phyloP scores from a whole-genome alignment of 2,329 filamentous ascomycete genomes.

The Colletotrichum salicis region DNA sequence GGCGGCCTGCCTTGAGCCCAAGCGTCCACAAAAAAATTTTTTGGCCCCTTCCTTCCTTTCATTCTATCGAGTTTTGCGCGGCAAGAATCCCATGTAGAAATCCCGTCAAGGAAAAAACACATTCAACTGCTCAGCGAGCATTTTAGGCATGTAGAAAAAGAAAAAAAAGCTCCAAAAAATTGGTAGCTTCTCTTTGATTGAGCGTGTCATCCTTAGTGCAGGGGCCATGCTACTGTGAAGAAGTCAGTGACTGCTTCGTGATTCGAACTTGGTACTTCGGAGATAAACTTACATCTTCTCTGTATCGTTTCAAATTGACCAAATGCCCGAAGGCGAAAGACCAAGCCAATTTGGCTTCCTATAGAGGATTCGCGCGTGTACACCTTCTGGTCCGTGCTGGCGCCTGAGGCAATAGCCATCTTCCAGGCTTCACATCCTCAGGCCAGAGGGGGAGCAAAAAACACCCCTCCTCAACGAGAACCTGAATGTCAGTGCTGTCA shows the following conservation, averaged over 20 bases:
- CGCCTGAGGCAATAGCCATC: neutral
- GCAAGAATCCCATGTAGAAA: neutral
- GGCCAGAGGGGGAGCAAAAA: neutral
- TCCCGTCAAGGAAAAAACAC: neutral
- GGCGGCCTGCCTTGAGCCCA: no score
- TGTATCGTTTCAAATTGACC: conserved; percentile 44
- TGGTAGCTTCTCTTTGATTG: conserved; percentile 79
- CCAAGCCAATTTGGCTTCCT: neutral
- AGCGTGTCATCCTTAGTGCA: conserved; percentile 96
- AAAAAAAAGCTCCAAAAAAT: conserved; percentile 48
- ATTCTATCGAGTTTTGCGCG: no score
- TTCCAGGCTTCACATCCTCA: neutral
- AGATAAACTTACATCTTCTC: conserved; percentile 18
- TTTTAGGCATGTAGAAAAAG: neutral
- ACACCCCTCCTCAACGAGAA: neutral
- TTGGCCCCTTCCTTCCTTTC: no score
- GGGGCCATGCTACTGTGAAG: conserved; percentile 76
- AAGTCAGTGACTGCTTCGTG: neutral
- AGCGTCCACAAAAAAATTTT: no score
- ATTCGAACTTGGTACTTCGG: neutral
- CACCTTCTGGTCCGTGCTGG: neutral
- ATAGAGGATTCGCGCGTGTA: neutral
- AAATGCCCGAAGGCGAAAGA: conserved; percentile 42
- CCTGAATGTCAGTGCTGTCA: neutral
- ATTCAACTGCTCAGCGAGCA: neutral